Percentiles rank a stretch among this genome's conserved stretches.
Conservation (phyloP, 768 basidiomycete genomes). For the Agaricus blazei region DNA sequence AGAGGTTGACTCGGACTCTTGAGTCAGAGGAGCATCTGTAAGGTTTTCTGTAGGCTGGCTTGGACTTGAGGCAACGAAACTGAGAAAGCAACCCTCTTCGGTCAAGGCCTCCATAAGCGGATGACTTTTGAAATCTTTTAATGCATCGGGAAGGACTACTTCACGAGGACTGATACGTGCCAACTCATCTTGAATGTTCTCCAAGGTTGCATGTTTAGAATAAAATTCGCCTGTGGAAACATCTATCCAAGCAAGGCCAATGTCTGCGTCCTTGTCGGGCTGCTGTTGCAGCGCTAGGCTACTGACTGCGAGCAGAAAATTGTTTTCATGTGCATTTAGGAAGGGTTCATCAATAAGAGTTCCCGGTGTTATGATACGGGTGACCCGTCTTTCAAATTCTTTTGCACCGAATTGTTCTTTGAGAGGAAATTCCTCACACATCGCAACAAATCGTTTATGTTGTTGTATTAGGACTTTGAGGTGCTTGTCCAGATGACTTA, state of each 20-base stretch:
- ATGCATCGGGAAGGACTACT: conserved; percentile 55
- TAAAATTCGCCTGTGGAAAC: conserved; percentile 94
- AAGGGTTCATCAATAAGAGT: conserved; percentile 92
- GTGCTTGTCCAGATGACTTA: conserved; percentile 79
- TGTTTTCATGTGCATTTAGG: conserved; percentile 80
- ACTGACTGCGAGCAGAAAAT: conserved; percentile 76
- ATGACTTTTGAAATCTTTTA: conserved; percentile 33
- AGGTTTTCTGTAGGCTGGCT: neutral
- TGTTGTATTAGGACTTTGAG: conserved; percentile 83
- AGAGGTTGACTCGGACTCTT: neutral
- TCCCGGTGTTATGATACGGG: conserved; percentile 87
- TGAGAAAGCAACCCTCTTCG: conserved; percentile 53
- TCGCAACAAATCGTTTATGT: conserved; percentile 79
- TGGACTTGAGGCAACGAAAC: conserved; percentile 30
- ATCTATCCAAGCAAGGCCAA: conserved; percentile 93
- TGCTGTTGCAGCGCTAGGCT: conserved; percentile 4
- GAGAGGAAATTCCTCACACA: conserved; percentile 87
- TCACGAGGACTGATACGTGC: conserved; percentile 79
- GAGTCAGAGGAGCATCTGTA: neutral
- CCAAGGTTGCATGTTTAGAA: conserved; percentile 52
- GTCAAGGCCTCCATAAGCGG: conserved; percentile 43
- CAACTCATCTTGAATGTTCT: conserved; percentile 72
- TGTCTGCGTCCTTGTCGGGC: conserved; percentile 10
- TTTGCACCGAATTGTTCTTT: conserved; percentile 40
- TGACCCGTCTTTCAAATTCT: conserved; percentile 76